phyloP scores from a whole-genome alignment of 2,329 filamentous ascomycete species.

The Aspergillus sojae region DNA sequence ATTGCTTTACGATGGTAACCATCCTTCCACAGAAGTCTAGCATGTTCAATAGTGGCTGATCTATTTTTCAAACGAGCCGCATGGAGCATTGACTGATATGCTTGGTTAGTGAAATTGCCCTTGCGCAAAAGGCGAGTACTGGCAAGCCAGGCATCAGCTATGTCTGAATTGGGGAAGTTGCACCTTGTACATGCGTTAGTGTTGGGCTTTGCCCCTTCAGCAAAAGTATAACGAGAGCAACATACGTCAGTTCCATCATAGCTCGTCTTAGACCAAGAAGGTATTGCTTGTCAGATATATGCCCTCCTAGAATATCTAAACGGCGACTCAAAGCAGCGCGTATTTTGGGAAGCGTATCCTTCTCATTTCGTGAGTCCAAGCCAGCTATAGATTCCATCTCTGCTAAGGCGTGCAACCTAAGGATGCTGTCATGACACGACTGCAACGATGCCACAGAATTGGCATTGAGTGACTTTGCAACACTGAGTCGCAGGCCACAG shows the following conservation, averaged over 20 bases:
- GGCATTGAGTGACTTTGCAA: constrained; percentile 73
- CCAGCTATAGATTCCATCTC: constrained; percentile 79
- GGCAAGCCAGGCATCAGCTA: constrained; percentile 81
- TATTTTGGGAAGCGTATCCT: constrained; percentile 27
- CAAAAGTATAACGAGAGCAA: not conserved
- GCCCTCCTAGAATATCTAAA: constrained; percentile 87
- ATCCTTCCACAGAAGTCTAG: constrained; percentile 88
- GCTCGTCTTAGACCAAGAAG: constrained; percentile 83
- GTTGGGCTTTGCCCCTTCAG: constrained; percentile 4
- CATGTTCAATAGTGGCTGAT: constrained; percentile 91
- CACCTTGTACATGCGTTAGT: constrained; percentile 38
- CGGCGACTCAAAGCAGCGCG: constrained; percentile 68
- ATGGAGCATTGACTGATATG: constrained; percentile 90
- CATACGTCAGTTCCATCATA: constrained; percentile 72
- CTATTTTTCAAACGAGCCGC: constrained; percentile 82
- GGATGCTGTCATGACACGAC: constrained; percentile 78
- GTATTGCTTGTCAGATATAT: constrained; percentile 91
- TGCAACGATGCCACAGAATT: constrained; percentile 80
- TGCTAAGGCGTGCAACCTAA: constrained; percentile 83
- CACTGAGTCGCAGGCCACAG: constrained; percentile 65
- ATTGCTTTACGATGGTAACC: constrained; percentile 94
- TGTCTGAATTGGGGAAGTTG: constrained; percentile 69
- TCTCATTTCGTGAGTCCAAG: constrained; percentile 43
- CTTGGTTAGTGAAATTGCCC: constrained; percentile 78
- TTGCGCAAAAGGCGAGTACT: constrained; percentile 87